Percentiles rank a stretch among this genome's conserved stretches.
phyloP scores from a whole-genome alignment of 2,329 filamentous ascomycete genomes.

The Penicillium frequentans region DNA sequence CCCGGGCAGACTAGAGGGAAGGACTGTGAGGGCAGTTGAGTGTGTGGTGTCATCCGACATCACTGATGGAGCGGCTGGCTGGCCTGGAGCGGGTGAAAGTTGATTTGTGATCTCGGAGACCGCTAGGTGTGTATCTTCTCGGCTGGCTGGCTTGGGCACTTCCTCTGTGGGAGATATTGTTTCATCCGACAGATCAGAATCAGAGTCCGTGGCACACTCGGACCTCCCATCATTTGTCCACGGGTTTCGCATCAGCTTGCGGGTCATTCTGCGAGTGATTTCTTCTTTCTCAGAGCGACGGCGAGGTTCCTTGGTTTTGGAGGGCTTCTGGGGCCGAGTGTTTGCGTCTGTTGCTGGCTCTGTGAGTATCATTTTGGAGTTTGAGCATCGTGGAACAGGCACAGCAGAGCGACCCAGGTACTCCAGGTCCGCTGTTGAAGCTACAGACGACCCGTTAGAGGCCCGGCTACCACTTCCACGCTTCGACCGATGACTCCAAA shows the following conservation, averaged over 20 bases:
- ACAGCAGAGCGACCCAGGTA: neutral
- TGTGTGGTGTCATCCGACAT: conserved; percentile 1
- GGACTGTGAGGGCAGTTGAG: neutral
- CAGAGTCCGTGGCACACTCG: neutral
- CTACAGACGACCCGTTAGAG: neutral
- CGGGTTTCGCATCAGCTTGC: neutral
- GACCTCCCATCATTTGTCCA: neutral
- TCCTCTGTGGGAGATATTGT: neutral
- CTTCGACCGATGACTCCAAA: neutral
- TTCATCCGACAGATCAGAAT: neutral
- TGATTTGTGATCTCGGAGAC: neutral
- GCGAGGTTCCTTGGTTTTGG: neutral
- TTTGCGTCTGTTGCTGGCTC: neutral
- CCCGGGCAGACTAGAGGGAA: neutral
- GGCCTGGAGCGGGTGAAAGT: neutral
- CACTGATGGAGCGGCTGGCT: neutral
- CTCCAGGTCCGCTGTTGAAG: no score
- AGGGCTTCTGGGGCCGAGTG: neutral
- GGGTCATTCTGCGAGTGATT: neutral
- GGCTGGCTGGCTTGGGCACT: neutral
- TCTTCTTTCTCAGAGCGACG: neutral
- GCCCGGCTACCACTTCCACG: neutral
- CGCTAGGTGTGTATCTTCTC: neutral
- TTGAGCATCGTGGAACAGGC: neutral
- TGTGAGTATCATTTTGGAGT: neutral